Evolutionary conservation across 805 yeast genomes (phyloP), one percentile per base, ranked within the genome.

Genomic region (Pichia manshurica): DNA sequence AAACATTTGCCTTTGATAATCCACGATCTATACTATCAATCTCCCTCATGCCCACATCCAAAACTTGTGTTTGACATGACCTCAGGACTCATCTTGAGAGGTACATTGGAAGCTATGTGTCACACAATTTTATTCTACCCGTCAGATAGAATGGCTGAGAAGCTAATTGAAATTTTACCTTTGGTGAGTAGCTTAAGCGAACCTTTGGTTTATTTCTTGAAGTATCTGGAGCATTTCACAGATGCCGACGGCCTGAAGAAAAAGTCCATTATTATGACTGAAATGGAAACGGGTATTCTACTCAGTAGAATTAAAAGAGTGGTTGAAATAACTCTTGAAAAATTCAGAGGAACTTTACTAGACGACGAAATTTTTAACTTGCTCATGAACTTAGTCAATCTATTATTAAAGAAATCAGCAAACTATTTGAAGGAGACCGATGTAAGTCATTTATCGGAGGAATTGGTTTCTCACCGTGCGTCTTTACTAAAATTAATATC

Each of bases 91-190:
- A 68, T 74, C 25, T 53, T 72, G 7, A 71, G 76, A 20, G 87
- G 87, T 17, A 61, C 87, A 0, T 58, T 78, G 10, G 96, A 89
- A 62, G 77, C 89, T 40, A 71, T 89, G 33, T 78, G 90, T 47
- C 97, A 90, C 65, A 76, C 85, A 3, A 68, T 87, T 22, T 61
- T 88, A 15, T 82, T 81, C 61, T 73, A 73, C 49, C 73, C 77
- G 4, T 58, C 68, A 17, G 55, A 51, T 19, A 46, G 56, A 39
- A 64, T 70, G 19, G 66, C 72, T 16, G 64, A 59, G 23, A 74
- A 73, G 46, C 62, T 76, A n/a, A 60, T 79, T 16, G 58, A 74
- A 36, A 66, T 78, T n/a, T 55, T 82, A 22, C 87, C 87, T 0
- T 56, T 82, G 42, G 62, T 79, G 47, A 77, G 74, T 28, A 78